These are phyloP conservation scores for Microdochium nivale DNA, from an alignment of 2,329 filamentous ascomycete species.

Conservation along the genomic window DNA sequence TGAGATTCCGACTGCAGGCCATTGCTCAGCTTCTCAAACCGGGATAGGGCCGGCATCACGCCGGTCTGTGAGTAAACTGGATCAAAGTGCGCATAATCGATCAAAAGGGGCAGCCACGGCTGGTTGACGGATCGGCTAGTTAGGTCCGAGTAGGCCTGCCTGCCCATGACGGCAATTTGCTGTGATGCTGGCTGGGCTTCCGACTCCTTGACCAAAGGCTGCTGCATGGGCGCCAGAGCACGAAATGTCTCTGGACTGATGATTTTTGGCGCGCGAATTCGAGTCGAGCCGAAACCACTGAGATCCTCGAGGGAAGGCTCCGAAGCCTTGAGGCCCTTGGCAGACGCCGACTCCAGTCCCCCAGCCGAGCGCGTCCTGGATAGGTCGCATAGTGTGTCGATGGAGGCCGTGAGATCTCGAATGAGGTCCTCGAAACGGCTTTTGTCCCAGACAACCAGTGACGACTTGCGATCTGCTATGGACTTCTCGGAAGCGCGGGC, in stretches of 20 bases:
- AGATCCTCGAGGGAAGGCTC: slow-evolving; percentile 32
- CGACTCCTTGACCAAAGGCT: slow-evolving; percentile 25
- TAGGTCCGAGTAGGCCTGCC: slow-evolving; percentile 41
- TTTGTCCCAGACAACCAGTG: slow-evolving; percentile 58
- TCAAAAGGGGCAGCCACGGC: slow-evolving; percentile 48
- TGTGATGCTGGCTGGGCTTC: slow-evolving; percentile 23
- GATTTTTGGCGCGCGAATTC: slow-evolving; percentile 52
- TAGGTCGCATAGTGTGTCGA: slow-evolving; percentile 72
- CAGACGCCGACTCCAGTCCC: slow-evolving; percentile 21
- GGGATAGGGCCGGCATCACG: slow-evolving; percentile 55
- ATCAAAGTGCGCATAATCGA: slow-evolving; percentile 63
- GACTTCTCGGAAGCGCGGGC: slow-evolving; percentile 27
- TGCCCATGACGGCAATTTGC: slow-evolving; percentile 43
- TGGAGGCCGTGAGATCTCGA: slow-evolving; percentile 65
- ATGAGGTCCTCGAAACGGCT: slow-evolving; percentile 67
- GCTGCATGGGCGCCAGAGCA: slow-evolving; percentile 33
- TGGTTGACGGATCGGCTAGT: slow-evolving; percentile 30
- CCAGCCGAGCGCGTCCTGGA: slow-evolving; percentile 54
- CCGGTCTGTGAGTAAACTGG: slow-evolving; percentile 53
- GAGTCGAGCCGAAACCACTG: slow-evolving; percentile 47
- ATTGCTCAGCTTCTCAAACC: slow-evolving; percentile 54
- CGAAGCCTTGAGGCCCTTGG: slow-evolving; percentile 25
- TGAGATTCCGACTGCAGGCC: slow-evolving; percentile 47
- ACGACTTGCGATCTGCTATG: slow-evolving; percentile 40
- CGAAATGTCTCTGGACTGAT: slow-evolving; percentile 47